Percentiles rank a stretch among this genome's conserved stretches.
These are phyloP conservation scores for Pyrrhoderma noxium DNA, from an alignment of 1,284 basidiomycete genomes.

Conservation along the genomic window DNA sequence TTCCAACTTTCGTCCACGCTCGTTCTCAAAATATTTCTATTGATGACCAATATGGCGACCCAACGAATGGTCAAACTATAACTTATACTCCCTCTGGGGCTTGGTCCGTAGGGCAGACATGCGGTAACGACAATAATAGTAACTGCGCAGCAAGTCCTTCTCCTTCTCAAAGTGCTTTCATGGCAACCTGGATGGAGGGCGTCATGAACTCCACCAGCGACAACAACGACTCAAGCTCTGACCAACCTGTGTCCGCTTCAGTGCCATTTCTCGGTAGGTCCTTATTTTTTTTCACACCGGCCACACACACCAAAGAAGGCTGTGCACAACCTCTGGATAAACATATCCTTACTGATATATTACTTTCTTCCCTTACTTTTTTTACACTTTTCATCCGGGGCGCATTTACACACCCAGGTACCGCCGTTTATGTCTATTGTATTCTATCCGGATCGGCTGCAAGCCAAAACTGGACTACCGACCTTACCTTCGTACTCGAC, in stretches of 20 bases:
- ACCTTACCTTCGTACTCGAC: conserved; percentile 10
- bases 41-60: conserved; percentile 13
- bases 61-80: conserved; percentile 5
- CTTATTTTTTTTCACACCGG: neutral
- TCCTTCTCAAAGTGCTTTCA: conserved; percentile 1
- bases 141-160: conserved; percentile 8
- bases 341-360: too few relatives aligned
- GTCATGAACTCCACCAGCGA: neutral
- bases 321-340: neutral
- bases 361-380: too few relatives aligned
- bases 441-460: conserved; percentile 3
- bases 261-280: conserved; percentile 9
- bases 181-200: conserved; percentile 9
- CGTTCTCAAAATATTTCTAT: conserved; percentile 13
- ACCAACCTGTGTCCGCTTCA: neutral
- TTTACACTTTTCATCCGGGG: too few relatives aligned
- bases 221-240: neutral
- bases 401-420: neutral
- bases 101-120: conserved; percentile 11
- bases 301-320: neutral
- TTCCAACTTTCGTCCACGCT: neutral
- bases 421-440: conserved; percentile 9
- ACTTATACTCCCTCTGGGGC: neutral
- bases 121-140: neutral
- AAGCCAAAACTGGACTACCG: conserved; percentile 1